Evolutionary conservation across 1,284 basidiomycete species (phyloP).

Genomic region (Heterobasidion occidentale): DNA sequence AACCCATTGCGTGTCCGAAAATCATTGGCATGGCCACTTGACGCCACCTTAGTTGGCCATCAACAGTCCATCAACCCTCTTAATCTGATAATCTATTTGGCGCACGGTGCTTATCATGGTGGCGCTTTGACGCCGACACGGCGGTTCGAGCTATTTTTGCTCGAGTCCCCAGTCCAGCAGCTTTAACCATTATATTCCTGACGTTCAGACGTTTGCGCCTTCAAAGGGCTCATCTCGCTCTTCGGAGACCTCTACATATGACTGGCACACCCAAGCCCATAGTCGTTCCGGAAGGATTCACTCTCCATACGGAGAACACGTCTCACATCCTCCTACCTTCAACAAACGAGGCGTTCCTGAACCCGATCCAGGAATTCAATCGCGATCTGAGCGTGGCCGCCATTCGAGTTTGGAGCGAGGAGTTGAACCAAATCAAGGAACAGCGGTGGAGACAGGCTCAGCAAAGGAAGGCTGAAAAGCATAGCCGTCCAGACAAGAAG

Average conservation of each 20-base stretch:
- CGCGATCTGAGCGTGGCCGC: conserved; percentile 88
- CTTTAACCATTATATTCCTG: not conserved
- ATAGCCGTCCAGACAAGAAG: conserved; percentile 17
- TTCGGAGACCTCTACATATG: conserved; percentile 9
- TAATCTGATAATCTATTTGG: no score
- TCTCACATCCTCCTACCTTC: conserved; percentile 77
- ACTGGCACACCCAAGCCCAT: conserved; percentile 9
- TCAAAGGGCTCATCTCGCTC: not conserved
- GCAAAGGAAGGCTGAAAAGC: conserved; percentile 16
- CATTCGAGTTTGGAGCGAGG: conserved; percentile 81
- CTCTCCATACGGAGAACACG: conserved; percentile 79
- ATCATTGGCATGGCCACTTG: no score
- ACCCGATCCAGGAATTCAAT: conserved; percentile 99
- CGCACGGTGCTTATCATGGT: no score
- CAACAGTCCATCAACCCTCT: no score
- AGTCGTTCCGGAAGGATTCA: conserved; percentile 67
- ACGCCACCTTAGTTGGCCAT: no score
- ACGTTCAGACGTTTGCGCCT: not conserved
- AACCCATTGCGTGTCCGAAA: no score
- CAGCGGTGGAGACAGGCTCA: conserved; percentile 20
- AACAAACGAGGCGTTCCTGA: conserved; percentile 83
- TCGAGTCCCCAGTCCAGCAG: no score
- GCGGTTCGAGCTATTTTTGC: no score
- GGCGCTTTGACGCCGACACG: no score
- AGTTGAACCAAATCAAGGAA: conserved; percentile 54